These are phyloP conservation scores for Diaporthe sp. DNA, from an alignment of 2,329 filamentous ascomycete species.

Conservation along the genomic window DNA sequence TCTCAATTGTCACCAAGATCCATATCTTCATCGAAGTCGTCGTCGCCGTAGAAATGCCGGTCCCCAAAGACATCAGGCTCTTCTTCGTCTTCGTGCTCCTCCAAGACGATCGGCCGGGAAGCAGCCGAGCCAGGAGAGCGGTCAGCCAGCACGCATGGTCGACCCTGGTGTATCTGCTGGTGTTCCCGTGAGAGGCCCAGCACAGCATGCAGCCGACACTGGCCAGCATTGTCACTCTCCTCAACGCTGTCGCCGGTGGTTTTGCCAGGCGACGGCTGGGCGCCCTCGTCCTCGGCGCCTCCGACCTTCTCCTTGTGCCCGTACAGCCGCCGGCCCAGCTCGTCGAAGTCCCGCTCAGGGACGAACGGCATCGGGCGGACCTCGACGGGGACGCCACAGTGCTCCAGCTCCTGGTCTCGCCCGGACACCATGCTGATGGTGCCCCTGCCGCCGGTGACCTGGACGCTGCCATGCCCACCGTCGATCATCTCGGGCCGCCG, in stretches of 20 bases:
- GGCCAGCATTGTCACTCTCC: not conserved
- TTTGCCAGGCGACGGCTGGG: not conserved
- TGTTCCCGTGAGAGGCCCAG: conserved; percentile 2
- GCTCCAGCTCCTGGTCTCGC: not conserved
- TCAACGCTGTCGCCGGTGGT: not conserved
- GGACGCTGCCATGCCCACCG: conserved; percentile 18
- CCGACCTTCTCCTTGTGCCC: not conserved
- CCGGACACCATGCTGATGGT: conserved; percentile 1
- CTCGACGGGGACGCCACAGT: conserved; percentile 29
- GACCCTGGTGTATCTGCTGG: conserved; percentile 11
- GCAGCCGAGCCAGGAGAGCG: not conserved
- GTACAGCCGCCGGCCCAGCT: not conserved
- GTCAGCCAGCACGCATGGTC: not conserved
- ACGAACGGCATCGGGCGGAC: conserved; percentile 25
- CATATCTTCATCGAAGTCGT: conserved; percentile 23
- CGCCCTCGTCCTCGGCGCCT: not conserved
- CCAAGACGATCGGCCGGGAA: conserved; percentile 14
- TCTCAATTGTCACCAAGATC: not conserved
- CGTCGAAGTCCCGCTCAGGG: conserved; percentile 27
- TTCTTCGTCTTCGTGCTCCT: not conserved
- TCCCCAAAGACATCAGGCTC: conserved; percentile 24
- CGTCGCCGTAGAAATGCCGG: conserved; percentile 8
- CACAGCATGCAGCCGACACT: not conserved
- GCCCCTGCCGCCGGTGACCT: conserved; percentile 20
- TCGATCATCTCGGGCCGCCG: conserved; percentile 3